Conservation (phyloP, 2,329 filamentous ascomycete species). For the Metarhizium brunneum region DNA sequence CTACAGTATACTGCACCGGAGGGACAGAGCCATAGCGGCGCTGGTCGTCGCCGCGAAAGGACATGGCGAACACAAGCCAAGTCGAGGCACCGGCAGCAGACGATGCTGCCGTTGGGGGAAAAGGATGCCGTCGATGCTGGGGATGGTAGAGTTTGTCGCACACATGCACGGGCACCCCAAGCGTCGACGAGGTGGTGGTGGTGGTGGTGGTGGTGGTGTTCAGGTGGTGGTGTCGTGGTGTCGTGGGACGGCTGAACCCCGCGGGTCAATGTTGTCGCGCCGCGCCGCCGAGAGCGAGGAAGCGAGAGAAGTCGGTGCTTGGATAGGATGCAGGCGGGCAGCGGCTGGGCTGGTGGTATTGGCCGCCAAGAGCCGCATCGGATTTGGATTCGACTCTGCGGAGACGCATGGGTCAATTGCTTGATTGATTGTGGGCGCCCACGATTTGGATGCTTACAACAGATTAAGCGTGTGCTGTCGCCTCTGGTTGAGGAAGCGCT, state of each 20-base stretch:
- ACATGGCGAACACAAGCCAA: conserved; percentile 34
- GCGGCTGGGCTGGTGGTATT: neutral
- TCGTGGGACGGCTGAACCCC: conserved; percentile 5
- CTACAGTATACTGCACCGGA: conserved; percentile 53
- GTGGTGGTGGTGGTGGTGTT: neutral
- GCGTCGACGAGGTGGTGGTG: neutral
- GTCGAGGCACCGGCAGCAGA: conserved; percentile 1
- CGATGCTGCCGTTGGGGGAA: neutral
- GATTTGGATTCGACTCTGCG: neutral
- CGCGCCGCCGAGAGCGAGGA: neutral
- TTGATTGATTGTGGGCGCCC: neutral
- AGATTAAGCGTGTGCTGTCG: too few species aligned
- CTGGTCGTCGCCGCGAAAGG: conserved; percentile 53
- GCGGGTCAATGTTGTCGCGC: conserved; percentile 12
- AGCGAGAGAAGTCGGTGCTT: neutral
- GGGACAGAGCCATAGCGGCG: conserved; percentile 58
- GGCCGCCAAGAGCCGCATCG: neutral
- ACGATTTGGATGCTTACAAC: too few species aligned
- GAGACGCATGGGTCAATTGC: neutral
- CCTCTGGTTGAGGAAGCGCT: too few species aligned
- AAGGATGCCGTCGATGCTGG: neutral
- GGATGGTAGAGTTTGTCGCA: neutral
- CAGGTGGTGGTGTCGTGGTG: neutral
- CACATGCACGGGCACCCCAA: neutral
- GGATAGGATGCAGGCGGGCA: too few species aligned